Evolutionary conservation across 768 basidiomycete genomes (phyloP).

Genomic region (Cyathus striatus): DNA sequence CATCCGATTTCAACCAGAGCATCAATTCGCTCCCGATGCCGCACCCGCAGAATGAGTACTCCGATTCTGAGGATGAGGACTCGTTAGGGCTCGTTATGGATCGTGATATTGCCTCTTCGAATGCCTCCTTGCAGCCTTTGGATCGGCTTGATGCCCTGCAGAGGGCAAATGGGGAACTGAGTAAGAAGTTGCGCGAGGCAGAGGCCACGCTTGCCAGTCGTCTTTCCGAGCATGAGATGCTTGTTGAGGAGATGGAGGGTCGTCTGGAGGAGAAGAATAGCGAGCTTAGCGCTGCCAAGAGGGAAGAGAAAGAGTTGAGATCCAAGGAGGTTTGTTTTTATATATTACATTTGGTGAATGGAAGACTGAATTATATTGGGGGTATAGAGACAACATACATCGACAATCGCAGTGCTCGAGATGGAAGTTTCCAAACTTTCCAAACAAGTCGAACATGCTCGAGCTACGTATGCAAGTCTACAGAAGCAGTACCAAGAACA

Average conservation of each 20-base stretch:
- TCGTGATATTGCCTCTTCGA: slow-evolving; percentile 53
- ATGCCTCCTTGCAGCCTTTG: slow-evolving; percentile 63
- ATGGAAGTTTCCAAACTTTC: slow-evolving; percentile 74
- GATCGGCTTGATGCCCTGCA: slow-evolving; percentile 72
- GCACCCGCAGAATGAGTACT: slow-evolving; percentile 27
- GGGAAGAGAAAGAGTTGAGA: slow-evolving; percentile 90
- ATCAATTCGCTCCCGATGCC: slow-evolving; percentile 61
- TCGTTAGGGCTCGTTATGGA: slow-evolving; percentile 61
- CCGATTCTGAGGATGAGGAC: slow-evolving; percentile 48
- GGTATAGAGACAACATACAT: slow-evolving; percentile 53
- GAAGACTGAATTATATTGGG: slow-evolving; percentile 1
- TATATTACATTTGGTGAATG: neutral
- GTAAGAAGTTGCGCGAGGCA: slow-evolving; percentile 67
- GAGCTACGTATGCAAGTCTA: slow-evolving; percentile 66
- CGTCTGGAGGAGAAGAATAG: slow-evolving; percentile 71
- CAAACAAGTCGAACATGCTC: slow-evolving; percentile 68
- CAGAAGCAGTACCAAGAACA: slow-evolving; percentile 91
- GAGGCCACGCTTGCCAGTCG: slow-evolving; percentile 64
- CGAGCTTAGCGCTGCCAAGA: slow-evolving; percentile 75
- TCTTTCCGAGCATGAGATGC: slow-evolving; percentile 73
- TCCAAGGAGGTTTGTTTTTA: slow-evolving; percentile 65
- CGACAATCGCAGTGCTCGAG: slow-evolving; percentile 69
- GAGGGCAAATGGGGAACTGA: slow-evolving; percentile 70
- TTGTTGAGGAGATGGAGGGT: slow-evolving; percentile 75
- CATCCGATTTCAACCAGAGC: slow-evolving; percentile 32